Base-by-base conservation (phyloP, 768 basidiomycete species). In the Trametes gibbosa region DNA sequence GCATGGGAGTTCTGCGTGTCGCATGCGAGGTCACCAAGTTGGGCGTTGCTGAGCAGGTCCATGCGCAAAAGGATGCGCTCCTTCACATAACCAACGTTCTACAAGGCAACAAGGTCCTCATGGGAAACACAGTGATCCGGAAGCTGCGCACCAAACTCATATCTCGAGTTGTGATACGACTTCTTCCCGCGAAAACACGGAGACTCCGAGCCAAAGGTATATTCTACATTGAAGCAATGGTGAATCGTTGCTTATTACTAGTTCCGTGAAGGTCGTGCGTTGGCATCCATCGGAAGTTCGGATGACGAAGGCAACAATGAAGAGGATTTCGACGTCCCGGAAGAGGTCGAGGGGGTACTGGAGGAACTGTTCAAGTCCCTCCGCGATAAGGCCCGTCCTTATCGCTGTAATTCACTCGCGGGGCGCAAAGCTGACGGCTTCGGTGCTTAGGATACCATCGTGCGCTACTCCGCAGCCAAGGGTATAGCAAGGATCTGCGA, bases 381-480 rank as follows among this genome's bases (percentile, higher is more conserved):
- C 24, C 86, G 90, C 66, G 95, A 99, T 70, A 90, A 85, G 73
- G 95, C 95, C 60, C 37, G 72, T 67, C 42, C 24, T 19, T 24
- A 8, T 3, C 14, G 5, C 5, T 2, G 3, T 16, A 4, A 23
- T 24, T 19, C 17, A 35, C 10, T 24, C 9, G 6, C 6, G 5
- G 4, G 16, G 6, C 12, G 34, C 35, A 24, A 13, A 39, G 13
- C 19, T 27, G 4, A 10, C n/a, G 5, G 12, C 34, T 19, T 6
- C 32, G 32, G 19, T 57, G 21, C 52, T 16, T 64, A 98, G 95
- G 95, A 97, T 66, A 98, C 96, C 0, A 78, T 95, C 25, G 93
- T 98, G 13, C 89, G 97, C 50, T 98, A 92, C 84, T 94, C 96
- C 14, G 84, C 93, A 5, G 91, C 97, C 10, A 99, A 98, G 73